Evolutionary conservation across 164 flowering plant genomes (phyloP).

Genomic region (Hamamelis virginiana): DNA sequence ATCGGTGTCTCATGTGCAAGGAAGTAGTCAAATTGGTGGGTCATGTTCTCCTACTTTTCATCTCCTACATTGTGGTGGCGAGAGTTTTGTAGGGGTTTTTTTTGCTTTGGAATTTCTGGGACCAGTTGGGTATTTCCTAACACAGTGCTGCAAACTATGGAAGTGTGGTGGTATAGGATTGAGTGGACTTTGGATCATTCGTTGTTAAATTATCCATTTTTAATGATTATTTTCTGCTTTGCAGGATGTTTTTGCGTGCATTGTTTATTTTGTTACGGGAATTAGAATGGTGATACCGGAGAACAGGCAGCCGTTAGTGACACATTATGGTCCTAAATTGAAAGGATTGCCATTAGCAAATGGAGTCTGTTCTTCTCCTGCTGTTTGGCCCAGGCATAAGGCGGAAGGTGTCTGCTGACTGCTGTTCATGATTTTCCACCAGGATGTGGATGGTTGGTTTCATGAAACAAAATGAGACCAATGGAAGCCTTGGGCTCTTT

Average conservation of each 20-base stretch:
- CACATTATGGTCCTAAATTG: not conserved
- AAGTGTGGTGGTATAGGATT: no score
- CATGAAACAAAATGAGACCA: not conserved
- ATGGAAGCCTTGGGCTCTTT: conserved; percentile 1
- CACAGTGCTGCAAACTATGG: no score
- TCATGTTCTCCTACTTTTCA: no score
- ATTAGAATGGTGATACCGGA: conserved; percentile 14
- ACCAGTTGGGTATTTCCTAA: no score
- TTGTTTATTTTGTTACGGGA: not conserved
- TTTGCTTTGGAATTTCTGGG: no score
- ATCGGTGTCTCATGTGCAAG: no score
- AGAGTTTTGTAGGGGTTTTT: no score
- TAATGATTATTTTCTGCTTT: not conserved
- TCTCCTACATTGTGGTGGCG: no score
- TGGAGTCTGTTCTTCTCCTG: conserved; percentile 6
- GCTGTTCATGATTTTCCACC: conserved; percentile 53
- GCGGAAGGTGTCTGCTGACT: conserved; percentile 56
- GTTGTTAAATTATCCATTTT: no score
- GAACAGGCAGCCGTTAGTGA: conserved; percentile 11
- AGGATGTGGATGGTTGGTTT: conserved; percentile 41
- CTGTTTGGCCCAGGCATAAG: conserved; percentile 32
- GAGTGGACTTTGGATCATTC: no score
- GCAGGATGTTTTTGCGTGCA: not conserved
- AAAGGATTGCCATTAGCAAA: conserved; percentile 16
- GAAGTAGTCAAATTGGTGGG: no score